Base-by-base conservation (phyloP, 306 rosid genomes). In the Comarum palustre region DNA sequence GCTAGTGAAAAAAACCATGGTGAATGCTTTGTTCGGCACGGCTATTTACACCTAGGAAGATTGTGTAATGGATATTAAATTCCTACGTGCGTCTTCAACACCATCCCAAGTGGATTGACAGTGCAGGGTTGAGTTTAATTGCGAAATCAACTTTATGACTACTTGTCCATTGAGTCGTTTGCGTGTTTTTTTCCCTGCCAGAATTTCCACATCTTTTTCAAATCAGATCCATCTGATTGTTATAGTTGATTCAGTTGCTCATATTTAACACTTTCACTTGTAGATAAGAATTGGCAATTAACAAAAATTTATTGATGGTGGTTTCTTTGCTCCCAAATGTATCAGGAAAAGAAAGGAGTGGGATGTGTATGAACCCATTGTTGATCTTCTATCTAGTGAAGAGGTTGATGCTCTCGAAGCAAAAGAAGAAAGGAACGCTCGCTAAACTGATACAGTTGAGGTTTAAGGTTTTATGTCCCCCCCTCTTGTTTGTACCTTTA, bases 351-450 rank as follows among this genome's bases (percentile, higher is more conserved):
- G 97, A 76, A 94, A 94, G 87, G 99, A 94, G 59, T 91, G 97
- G 99, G 95, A 94, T 41, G 85, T 88, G 25, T 91, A 91, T 54
- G 95, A 91, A 78, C 96, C 97, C 64, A 91, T 88, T 73, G 97
- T 94, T 52, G 99, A 91, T 85, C 89, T 89, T 79, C 87, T 94
- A 32, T 94, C 96, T 6, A 94, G 84, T 17, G 97, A 89, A 83
- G 97, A 94, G 80, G 97, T 89, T 6, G 97, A 91, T 84, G 95
- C 92, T 66, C 97, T 94, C 75, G 92, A 89, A 89, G 92, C 99
- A 63, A 88, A 88, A 82, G 96, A 88, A 89, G 97, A 90, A 84
- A 89, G 96, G 84, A 79, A 63, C 78, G 80, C 84, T 69, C 87
- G 89, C 69, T 85, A 83, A 83, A 42, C 45, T 24, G 39, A 55